Percentiles rank a stretch among this genome's conserved stretches.
Conservation (phyloP, 225 moss, liverwort and hornwort species). For the Rhytidiadelphus loreus region DNA sequence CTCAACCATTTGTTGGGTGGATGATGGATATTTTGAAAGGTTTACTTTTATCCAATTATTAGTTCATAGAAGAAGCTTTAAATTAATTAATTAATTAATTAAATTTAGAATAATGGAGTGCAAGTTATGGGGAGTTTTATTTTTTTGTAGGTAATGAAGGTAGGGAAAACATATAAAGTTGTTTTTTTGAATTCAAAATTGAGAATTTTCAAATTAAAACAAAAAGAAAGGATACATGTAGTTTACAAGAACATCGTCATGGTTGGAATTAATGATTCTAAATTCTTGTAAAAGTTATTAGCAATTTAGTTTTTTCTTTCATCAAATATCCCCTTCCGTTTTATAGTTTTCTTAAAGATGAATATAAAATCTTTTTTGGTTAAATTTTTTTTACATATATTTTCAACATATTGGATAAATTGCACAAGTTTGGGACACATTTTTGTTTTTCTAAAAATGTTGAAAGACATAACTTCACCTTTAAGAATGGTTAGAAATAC, state of each 20-base stretch:
- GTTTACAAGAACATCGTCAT: background rate
- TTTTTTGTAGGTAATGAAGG: background rate
- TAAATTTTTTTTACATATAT: background rate
- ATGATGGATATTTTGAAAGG: background rate
- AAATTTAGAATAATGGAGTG: background rate
- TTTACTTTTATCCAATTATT: background rate
- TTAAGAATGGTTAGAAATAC: background rate
- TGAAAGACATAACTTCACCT: background rate
- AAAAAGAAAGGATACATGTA: background rate
- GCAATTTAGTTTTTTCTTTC: background rate
- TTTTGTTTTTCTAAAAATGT: background rate
- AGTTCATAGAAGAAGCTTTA: background rate
- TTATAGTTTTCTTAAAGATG: background rate
- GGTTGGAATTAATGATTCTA: background rate
- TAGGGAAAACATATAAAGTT: background rate
- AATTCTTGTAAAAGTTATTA: background rate
- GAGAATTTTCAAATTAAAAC: background rate
- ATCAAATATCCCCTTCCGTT: background rate
- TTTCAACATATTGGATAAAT: background rate
- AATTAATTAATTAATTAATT: too few species aligned
- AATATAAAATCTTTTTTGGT: background rate
- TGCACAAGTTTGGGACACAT: rapidly evolving
- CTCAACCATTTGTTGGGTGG: background rate
- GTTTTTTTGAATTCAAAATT: background rate
- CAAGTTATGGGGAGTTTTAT: background rate